Base-by-base conservation (phyloP, 257 asterid species). In the Solanum chmielewskii region DNA sequence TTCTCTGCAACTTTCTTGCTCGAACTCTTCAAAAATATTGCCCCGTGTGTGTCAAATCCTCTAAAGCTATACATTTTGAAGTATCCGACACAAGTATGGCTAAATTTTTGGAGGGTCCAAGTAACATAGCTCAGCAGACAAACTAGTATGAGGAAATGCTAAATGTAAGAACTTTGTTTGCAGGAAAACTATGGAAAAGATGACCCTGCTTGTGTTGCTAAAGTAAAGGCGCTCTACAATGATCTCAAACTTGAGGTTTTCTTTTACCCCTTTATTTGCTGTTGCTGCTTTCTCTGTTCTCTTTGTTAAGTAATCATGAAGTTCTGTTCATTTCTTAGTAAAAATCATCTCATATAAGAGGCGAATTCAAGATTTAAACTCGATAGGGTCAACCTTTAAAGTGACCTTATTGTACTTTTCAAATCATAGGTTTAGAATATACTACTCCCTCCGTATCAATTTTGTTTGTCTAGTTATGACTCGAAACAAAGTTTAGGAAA, bases 101-200 rank as follows among this genome's bases (percentile, higher is more conserved):
- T 0, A 71, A 33, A 71, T 0, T 20, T 73, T 37, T 73, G 81
- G 0, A 73, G 81, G 81, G 16, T 73, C 49, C 10, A 18, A 73
- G 47, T 25, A 73, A 10, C 47, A 18, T 73, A 20, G 47, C 27
- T 73, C 47, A 0, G 3, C 49, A 37, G 45, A 45, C 66, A 45
- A 56, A 78, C 66, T 29, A 29, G 66, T 29, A 7, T 25, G 84
- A 45, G 16, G 18, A 9, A 78, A 27, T 15, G 84, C 64, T 78
- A 78, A 78, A 78, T 0, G 10, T 47, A 52, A 31, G 25, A 62
- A 60, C 64, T 86, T 35, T 9, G 3, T 83, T 76, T 85, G 29
- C 93, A 91, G 93, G 93, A 91, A 23, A 90, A 90, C 73, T 91
- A 91, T 52, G 93, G 93, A 52, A 91, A 91, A 76, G 87, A 60